Evolutionary conservation across 768 basidiomycete species (phyloP).

Genomic region (Lentinula sp.): DNA sequence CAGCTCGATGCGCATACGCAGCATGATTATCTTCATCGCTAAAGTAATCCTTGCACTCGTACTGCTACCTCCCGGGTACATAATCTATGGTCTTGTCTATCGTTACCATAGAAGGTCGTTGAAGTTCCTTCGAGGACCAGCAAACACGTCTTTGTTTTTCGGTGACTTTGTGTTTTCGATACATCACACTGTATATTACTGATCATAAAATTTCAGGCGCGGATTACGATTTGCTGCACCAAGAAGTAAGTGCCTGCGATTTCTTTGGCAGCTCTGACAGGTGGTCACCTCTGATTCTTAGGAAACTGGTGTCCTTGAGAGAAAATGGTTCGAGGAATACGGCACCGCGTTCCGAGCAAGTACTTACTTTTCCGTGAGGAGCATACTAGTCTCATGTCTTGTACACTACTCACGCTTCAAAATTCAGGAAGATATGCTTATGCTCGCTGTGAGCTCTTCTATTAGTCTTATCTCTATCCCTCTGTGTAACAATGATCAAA

Average conservation of each 20-base stretch:
- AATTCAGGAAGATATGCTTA: conserved; percentile 1
- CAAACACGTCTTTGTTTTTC: not conserved
- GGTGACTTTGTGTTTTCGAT: not conserved
- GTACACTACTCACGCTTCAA: too few species aligned
- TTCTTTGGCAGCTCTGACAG: not conserved
- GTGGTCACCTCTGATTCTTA: not conserved
- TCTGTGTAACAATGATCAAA: not conserved
- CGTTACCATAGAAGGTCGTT: not conserved
- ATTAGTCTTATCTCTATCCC: not conserved
- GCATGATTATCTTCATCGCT: not conserved
- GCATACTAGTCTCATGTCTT: not conserved
- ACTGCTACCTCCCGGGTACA: not conserved
- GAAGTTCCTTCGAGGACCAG: not conserved
- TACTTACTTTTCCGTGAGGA: not conserved
- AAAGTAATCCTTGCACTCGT: not conserved
- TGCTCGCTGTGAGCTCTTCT: not conserved
- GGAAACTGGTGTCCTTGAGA: not conserved
- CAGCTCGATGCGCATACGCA: not conserved
- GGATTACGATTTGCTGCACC: not conserved
- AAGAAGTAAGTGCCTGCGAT: not conserved
- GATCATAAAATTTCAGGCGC: not conserved
- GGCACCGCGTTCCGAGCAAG: not conserved
- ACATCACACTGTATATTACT: not conserved
- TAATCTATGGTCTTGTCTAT: not conserved
- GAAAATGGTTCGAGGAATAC: not conserved